Percentiles rank a stretch among this genome's conserved stretches.
These are phyloP conservation scores for Skeletonema menzelii DNA, from an alignment of 108 stramenopile genomes.

Conservation along the genomic window DNA sequence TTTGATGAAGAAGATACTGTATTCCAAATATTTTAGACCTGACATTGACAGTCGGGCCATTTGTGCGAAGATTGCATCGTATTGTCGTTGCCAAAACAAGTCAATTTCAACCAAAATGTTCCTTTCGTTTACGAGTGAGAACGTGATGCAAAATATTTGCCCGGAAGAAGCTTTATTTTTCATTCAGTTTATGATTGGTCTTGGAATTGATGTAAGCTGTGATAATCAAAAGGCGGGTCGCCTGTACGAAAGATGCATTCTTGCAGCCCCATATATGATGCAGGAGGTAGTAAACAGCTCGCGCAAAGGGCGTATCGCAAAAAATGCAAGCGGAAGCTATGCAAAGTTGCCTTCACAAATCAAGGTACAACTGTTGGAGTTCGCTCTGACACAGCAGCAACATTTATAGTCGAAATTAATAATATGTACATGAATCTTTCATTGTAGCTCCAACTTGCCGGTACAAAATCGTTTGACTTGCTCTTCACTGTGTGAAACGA, in stretches of 20 bases:
- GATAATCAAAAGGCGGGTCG: slow-evolving; percentile 12
- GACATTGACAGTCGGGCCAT: slow-evolving; percentile 12
- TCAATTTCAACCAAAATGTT: slow-evolving; percentile 16
- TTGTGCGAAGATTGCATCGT: slow-evolving; percentile 42
- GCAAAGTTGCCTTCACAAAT: slow-evolving; percentile 37
- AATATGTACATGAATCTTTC: neutral
- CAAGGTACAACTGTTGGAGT: slow-evolving; percentile 44
- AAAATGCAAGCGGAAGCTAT: slow-evolving; percentile 33
- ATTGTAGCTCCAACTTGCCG: slow-evolving; percentile 2
- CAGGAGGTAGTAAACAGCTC: slow-evolving; percentile 24
- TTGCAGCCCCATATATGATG: slow-evolving; percentile 33
- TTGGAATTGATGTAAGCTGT: slow-evolving; percentile 19
- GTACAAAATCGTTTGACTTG: slow-evolving; percentile 23
- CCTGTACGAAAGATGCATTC: slow-evolving; percentile 40
- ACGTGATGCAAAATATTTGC: slow-evolving; percentile 33
- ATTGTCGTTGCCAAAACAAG: slow-evolving; percentile 41
- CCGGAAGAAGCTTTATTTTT: slow-evolving; percentile 44
- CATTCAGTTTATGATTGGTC: slow-evolving; percentile 28
- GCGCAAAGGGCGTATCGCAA: slow-evolving; percentile 15
- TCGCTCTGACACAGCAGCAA: slow-evolving; percentile 24
- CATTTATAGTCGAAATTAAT: neutral
- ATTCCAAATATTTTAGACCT: slow-evolving; percentile 34
- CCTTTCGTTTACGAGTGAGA: slow-evolving; percentile 27
- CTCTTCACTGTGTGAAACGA: slow-evolving; percentile 34
- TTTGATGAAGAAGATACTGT: slow-evolving; percentile 32